Conservation (phyloP, 495 filamentous ascomycete genomes). For the Aspergillus biplanus region DNA sequence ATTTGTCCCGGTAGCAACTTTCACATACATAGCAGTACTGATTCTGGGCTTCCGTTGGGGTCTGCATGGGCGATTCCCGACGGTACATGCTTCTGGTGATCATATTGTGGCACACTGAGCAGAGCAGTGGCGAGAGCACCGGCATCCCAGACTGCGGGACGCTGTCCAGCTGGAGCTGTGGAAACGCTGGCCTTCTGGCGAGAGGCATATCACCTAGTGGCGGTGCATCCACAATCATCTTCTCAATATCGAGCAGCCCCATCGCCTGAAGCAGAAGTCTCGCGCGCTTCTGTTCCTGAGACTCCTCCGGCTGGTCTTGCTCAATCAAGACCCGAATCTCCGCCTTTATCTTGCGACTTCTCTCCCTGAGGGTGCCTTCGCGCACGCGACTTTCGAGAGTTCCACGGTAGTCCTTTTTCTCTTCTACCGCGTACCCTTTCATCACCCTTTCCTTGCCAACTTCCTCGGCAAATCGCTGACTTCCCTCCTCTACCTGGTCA, state of each 20-base stretch:
- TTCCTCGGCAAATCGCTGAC: conserved; percentile 5
- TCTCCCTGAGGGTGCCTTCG: background rate
- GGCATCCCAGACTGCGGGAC: background rate
- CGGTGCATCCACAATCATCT: background rate
- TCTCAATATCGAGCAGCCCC: conserved; percentile 7
- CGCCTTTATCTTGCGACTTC: background rate
- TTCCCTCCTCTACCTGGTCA: conserved; percentile 11
- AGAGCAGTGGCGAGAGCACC: background rate
- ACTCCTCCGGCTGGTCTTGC: background rate
- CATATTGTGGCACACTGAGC: background rate
- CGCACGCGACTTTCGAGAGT: background rate
- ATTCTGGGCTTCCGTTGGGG: background rate
- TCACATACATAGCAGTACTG: background rate
- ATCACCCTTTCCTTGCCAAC: background rate
- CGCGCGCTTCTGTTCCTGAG: background rate
- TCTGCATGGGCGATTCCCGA: background rate
- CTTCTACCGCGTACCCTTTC: background rate
- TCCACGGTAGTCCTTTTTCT: background rate
- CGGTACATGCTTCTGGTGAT: conserved; percentile 9
- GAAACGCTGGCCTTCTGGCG: conserved; percentile 1
- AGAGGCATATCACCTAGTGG: background rate
- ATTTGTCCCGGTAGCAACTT: background rate
- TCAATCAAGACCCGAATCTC: background rate
- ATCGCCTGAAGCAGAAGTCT: background rate
- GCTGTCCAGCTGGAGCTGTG: background rate